These are phyloP conservation scores for Apiospora koreana DNA, from an alignment of 2,329 filamentous ascomycete species.

Conservation along the genomic window DNA sequence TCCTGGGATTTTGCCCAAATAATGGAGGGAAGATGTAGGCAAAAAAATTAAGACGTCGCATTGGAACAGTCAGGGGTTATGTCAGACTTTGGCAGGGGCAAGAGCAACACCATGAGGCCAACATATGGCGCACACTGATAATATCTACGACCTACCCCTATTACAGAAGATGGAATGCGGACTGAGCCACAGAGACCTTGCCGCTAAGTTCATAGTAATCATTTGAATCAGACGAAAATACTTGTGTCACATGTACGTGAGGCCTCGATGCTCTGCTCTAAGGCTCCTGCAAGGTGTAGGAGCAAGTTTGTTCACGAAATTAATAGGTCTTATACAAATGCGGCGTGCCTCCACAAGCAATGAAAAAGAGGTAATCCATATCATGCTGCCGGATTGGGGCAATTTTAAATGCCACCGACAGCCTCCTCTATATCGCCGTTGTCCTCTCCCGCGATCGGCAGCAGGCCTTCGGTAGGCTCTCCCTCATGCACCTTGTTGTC, in stretches of 20 bases:
- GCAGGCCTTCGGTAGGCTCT: constrained; percentile 53
- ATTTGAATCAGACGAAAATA: not conserved
- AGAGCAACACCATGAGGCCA: too few species aligned
- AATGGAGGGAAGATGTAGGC: too few species aligned
- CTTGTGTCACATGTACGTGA: not conserved
- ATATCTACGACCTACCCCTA: too few species aligned
- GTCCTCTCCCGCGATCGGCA: constrained; percentile 38
- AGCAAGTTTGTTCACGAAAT: not conserved
- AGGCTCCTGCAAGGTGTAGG: not conserved
- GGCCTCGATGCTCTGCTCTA: not conserved
- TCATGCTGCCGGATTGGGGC: too few species aligned
- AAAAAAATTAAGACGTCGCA: too few species aligned
- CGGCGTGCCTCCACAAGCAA: not conserved
- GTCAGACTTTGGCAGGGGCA: not conserved
- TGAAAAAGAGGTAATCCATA: not conserved
- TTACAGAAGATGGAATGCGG: too few species aligned
- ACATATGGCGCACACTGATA: too few species aligned
- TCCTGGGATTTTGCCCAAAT: too few species aligned
- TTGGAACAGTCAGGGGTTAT: too few species aligned
- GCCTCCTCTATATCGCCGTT: constrained; percentile 42
- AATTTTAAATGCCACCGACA: constrained; percentile 16
- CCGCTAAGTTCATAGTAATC: not conserved
- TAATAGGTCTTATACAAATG: not conserved
- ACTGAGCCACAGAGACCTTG: too few species aligned
- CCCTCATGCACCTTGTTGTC: constrained; percentile 50